A percentile compares a stretch with the other conserved stretches of the same genome.
Conservation (phyloP, 1,284 basidiomycete species). For the Ustilago lituana region DNA sequence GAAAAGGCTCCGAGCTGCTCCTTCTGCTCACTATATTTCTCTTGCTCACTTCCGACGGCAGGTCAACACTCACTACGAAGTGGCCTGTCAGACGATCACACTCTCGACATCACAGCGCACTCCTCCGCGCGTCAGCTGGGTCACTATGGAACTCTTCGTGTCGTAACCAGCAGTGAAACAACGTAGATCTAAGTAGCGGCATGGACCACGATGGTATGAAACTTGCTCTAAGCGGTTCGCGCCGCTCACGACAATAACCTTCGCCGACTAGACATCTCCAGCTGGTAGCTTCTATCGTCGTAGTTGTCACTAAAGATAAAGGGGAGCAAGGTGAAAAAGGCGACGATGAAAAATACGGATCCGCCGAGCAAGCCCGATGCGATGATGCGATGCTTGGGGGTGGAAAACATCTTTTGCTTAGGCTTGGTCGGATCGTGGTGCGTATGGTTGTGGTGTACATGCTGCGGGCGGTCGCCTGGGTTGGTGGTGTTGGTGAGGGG, state of each 20-base stretch:
- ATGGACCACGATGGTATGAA: background rate
- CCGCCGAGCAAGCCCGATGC: conserved; percentile 43
- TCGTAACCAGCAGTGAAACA: no score
- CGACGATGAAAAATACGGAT: conserved; percentile 23
- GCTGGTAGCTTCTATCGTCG: conserved; percentile 20
- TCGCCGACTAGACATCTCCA: conserved; percentile 29
- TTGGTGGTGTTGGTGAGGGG: conserved; percentile 35
- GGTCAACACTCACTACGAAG: no score
- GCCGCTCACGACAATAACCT: conserved; percentile 20
- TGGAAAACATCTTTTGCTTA: conserved; percentile 40
- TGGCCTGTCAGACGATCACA: no score
- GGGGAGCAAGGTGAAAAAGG: conserved; percentile 39
- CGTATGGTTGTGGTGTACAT: conserved; percentile 12
- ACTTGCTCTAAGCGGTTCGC: no score
- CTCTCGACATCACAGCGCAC: background rate
- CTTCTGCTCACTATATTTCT: no score
- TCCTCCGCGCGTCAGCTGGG: no score
- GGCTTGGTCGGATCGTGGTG: conserved; percentile 11
- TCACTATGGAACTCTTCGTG: no score
- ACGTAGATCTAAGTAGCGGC: background rate
- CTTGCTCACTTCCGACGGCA: no score
- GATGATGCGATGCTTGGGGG: conserved; percentile 46
- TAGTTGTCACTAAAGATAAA: conserved; percentile 32
- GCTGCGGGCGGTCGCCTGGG: conserved; percentile 42
- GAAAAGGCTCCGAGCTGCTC: conserved; percentile 12